Evolutionary conservation across 2,329 filamentous ascomycete genomes (phyloP), one percentile per base, ranked within the genome.

Genomic region (Aschersonia sp.): DNA sequence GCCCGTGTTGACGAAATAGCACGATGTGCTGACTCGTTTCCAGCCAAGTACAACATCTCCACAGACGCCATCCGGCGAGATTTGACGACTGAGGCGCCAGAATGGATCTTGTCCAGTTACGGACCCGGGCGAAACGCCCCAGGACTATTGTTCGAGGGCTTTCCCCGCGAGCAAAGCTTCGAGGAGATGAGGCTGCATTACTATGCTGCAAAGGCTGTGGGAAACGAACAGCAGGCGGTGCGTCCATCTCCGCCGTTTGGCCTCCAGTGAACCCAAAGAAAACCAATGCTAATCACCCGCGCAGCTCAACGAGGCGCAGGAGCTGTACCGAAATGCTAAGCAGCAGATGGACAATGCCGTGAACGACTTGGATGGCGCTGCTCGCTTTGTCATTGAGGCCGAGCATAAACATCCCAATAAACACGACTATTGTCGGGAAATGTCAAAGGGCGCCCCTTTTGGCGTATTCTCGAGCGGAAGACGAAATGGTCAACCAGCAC

Each of bases 41-140:
- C 46, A 58, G 55, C 45, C 50, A 63, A 68, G 5, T 78, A 78
- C 59, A 71, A 64, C 43, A 63, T 88, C 41, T 75, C 67, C n/a
- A 65, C 66, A 42, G 76, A 77, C 0, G 67, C 65, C 2, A 82
- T 94, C 55, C 72, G 73, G 51, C 65, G 67, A 47, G 87, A 94
- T 58, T 70, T 94, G 43, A 76, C 72, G 1, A 70, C 72, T 29
- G 86, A 92, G 51, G 74, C 76, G 7, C 90, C 90, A 14, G 68
- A 78, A 70, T 97, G 89, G 85, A 82, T 92, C 5, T 74, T 96
- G 30, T 95, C 89, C 1, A 76, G 83, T 29, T 97, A 95, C 63
- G 86, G 81, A 0, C 88, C 89, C 0, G 84, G 83, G 4, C 75
- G 71, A 56, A 78, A 88, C 55, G 79, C 84, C 1, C 89, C 89